A percentile compares a stretch with the other conserved stretches of the same genome.
phyloP scores from a whole-genome alignment of 495 filamentous ascomycete genomes.

The Thermochaetoides thermophila region DNA sequence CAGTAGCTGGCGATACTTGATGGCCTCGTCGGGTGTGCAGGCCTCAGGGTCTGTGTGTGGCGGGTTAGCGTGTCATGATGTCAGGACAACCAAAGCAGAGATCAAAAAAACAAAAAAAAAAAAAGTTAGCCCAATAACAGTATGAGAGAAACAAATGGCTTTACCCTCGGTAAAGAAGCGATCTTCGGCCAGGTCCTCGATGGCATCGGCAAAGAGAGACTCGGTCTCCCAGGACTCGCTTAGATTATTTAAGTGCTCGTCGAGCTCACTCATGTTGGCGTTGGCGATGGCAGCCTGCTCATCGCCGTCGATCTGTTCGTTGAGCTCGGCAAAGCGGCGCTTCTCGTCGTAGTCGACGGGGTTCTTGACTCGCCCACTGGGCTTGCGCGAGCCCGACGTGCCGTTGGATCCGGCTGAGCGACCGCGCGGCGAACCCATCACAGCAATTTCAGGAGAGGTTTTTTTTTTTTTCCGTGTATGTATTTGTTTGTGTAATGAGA shows the following conservation, averaged over 20 bases:
- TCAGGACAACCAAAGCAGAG: no score
- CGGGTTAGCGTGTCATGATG: background rate
- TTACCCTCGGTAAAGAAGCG: constrained; percentile 41
- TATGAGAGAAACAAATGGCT: background rate
- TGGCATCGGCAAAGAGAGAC: constrained; percentile 52
- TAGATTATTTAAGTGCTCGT: constrained; percentile 46
- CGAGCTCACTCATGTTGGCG: constrained; percentile 27
- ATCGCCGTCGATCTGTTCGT: constrained; percentile 22
- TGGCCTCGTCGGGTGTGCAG: constrained; percentile 62
- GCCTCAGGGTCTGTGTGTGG: constrained; percentile 32
- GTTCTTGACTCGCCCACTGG: constrained; percentile 75
- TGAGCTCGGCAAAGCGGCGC: constrained; percentile 62
- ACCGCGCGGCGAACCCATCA: no score
- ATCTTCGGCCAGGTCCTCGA: constrained; percentile 49
- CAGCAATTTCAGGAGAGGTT: no score
- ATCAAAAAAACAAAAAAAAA: constrained; percentile 11
- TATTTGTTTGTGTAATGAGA: no score
- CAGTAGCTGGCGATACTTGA: constrained; percentile 50
- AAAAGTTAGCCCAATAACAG: constrained; percentile 2
- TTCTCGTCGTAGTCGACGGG: constrained; percentile 83
- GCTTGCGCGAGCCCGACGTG: no score
- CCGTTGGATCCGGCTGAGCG: no score
- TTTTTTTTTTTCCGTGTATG: no score
- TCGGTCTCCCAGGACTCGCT: constrained; percentile 51
- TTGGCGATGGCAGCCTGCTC: constrained; percentile 16